phyloP scores from a whole-genome alignment of 179 eudicot species.

The Beta macrorhiza region DNA sequence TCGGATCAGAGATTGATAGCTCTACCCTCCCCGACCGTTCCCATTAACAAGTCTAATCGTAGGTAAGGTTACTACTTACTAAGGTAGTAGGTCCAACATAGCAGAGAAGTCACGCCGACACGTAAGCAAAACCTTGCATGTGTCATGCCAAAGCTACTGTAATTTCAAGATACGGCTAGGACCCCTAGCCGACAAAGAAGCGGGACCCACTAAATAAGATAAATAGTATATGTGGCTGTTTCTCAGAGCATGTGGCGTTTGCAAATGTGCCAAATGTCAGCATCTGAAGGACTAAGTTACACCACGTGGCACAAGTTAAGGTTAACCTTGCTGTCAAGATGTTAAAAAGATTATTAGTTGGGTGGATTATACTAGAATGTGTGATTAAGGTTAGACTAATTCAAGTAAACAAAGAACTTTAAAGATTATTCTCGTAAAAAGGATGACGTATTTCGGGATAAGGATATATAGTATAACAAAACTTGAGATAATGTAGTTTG shows the following conservation, averaged over 20 bases:
- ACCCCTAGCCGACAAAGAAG: not conserved
- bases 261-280: conserved; percentile 19
- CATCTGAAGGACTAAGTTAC: not conserved
- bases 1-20: too few relatives aligned
- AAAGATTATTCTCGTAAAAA: not conserved
- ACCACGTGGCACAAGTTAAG: conserved; percentile 8
- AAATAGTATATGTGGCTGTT: not conserved
- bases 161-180: not conserved
- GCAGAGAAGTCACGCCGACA: not conserved
- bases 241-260: conserved; percentile 9
- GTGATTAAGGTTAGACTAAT: not conserved
- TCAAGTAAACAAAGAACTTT: not conserved
- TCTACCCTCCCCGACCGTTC: too few relatives aligned
- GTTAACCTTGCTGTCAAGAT: not conserved
- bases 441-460: not conserved
- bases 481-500: too few relatives aligned
- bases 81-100: not conserved
- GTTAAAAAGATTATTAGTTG: not conserved
- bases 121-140: conserved; percentile 3
- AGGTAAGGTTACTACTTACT: not conserved
- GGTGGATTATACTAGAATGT: not conserved
- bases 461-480: too few relatives aligned
- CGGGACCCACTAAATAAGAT: not conserved
- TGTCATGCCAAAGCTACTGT: not conserved
- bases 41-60: too few relatives aligned